Evolutionary conservation across 495 filamentous ascomycete genomes (phyloP), one percentile per base, ranked within the genome.

Genomic region (Parathielavia hyrcaniae): DNA sequence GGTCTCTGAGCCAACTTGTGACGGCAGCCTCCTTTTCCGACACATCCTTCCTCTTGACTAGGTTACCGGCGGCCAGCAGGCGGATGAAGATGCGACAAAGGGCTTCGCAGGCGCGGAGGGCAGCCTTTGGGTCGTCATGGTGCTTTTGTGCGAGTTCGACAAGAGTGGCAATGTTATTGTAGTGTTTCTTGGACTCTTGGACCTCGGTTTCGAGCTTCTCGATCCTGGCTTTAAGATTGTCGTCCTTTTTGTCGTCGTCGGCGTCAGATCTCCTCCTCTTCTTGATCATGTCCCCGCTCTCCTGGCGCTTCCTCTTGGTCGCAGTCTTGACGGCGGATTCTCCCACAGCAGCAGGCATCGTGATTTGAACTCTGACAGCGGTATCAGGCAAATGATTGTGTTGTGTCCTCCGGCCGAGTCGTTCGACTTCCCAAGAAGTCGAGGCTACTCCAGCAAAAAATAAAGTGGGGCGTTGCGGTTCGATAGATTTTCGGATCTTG

Each of bases 1-100:
- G 79, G 52, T 83, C 86, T 63, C 81, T 86, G 53, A 98, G 74
- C 93, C 93, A 97, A 62, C 79, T 73, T 5, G 85, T 75, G 49
- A 97, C 80, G 16, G 87, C 83, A 19, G 74, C 75, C 62, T 96
- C 90, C 59, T 87, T 86, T 53, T 91, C 83, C 10, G 83, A 78
- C 40, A 78, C 79, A 20, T 78, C 79, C 56, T 78, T 81, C 52
- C 74, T 79, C 68, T 83, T 84, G 12, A 77, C 77, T 61, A 97
- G 64, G 60, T 76, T 80, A 59, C 91, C 91, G n/a, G 77, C 77
- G 11, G 85, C 86, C 64, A 96, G 82, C 50, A 98, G 78, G 58
- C 86, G 82, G 64, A 86, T 83, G 67, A 98, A 96, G n/a, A 91
- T 86, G 59, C 91, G 84, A 68, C 91, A 97, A 30, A 97, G 76